Percentiles rank a stretch among this genome's conserved stretches.
These are phyloP conservation scores for Hibiscus trionum DNA, from an alignment of 345 rosid species.

Conservation along the genomic window DNA sequence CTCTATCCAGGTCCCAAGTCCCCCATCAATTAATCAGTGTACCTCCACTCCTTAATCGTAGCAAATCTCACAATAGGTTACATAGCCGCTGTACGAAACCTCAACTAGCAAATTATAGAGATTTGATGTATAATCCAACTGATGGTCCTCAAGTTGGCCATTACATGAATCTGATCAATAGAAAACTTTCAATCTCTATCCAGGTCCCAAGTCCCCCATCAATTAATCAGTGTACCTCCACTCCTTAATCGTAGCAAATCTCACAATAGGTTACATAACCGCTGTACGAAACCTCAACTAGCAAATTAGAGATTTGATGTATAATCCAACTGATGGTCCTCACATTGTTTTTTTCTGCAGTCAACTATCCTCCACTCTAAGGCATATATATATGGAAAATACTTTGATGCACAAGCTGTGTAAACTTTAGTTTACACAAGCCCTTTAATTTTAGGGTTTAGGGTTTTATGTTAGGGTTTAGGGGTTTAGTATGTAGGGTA, in stretches of 20 bases:
- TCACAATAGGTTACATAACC: neutral
- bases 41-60: neutral
- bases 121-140: neutral
- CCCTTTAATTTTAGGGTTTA: too few species aligned
- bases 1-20: neutral
- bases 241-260: neutral
- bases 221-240: neutral
- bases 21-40: neutral
- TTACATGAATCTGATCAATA: neutral
- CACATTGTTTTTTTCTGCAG: neutral
- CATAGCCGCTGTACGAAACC: neutral
- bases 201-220: neutral
- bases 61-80: neutral
- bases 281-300: neutral
- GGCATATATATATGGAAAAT: neutral
- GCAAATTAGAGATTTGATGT: neutral
- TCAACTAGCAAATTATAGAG: neutral
- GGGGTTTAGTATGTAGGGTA: too few species aligned
- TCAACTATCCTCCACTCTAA: neutral
- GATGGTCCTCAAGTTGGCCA: neutral
- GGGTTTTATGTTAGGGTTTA: too few species aligned
- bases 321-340: neutral
- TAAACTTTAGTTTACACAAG: too few species aligned
- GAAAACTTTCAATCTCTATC: neutral
- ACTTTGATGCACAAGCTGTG: too few species aligned